Base-by-base conservation (phyloP, 805 yeast genomes). In the Allodekkera sacchari region DNA sequence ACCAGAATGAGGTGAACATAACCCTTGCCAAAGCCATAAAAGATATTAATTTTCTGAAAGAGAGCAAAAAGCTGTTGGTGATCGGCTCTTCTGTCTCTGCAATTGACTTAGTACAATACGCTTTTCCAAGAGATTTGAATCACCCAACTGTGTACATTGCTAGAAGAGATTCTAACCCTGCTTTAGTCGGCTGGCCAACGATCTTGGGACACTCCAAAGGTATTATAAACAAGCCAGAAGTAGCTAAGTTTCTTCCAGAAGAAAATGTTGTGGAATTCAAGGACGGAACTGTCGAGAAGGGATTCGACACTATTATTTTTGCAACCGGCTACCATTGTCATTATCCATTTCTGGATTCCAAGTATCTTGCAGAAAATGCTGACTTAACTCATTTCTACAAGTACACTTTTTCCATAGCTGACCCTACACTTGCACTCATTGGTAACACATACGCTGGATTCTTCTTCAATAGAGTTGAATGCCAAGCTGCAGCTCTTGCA, bases 11-110 rank as follows among this genome's bases (percentile, higher is more conserved):
- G 3, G 62, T 53, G 2, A 53, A 62, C 4, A 50, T 79, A 3
- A 44, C 57, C 4, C 82, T 79, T 47, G 68, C 84, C 8, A 74
- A 74, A 37, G 52, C 66, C 22, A 77, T 64, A 43, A 64, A 72
- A 33, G 47, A 50, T 12, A 64, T 73, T 0, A 58, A 57, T 0
- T 61, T 57, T 7, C 74, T 63, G 33, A 38, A 32, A n/a, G 60
- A 52, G 3, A 30, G 39, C 32, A 53, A 64, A 34, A 63, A 64
- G 30, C 64, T 68, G 2, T 37, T 69, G 33, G 47, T 66, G 13
- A 52, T 66, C 29, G 74, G 73, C 4, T 62, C 66, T 4, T 47
- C 59, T 19, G 53, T 65, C n/a, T 56, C 66, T 35, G 55, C 68
- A 1, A 53, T 56, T 16, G 69, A 66, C 42, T 42, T 67, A n/a